Evolutionary conservation across 2,329 filamentous ascomycete species (phyloP).

Genomic region (Colletotrichum sp.): DNA sequence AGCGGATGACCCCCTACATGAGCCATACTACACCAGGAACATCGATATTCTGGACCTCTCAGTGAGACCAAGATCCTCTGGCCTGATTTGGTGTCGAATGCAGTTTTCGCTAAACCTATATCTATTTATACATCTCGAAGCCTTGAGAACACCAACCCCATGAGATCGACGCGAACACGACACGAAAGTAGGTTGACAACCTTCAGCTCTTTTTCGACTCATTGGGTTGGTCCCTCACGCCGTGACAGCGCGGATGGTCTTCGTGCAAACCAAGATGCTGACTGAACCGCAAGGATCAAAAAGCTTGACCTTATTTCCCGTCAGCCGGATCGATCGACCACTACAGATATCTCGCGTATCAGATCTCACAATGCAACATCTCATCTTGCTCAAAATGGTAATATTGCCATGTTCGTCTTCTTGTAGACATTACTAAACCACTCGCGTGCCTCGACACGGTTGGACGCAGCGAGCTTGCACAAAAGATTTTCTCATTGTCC

Average conservation of each 20-base stretch:
- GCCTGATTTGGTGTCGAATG: neutral
- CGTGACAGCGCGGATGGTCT: neutral
- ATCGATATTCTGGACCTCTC: neutral
- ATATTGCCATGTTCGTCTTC: neutral
- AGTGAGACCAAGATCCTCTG: neutral
- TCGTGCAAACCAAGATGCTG: neutral
- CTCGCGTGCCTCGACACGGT: neutral
- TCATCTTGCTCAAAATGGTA: neutral
- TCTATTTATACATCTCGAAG: neutral
- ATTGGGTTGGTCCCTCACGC: neutral
- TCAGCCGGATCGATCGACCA: neutral
- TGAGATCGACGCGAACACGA: neutral
- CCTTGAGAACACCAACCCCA: neutral
- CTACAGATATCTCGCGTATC: neutral
- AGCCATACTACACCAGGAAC: neutral
- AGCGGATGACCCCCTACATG: neutral
- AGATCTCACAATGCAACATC: neutral
- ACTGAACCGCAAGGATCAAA: neutral
- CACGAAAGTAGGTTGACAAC: neutral
- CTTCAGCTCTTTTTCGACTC: neutral
- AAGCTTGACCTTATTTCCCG: neutral
- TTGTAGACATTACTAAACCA: neutral
- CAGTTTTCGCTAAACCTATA: accelerated
- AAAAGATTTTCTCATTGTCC: neutral
- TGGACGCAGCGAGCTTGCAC: neutral